Base-by-base conservation (phyloP, 2,329 filamentous ascomycete species). In the Aspergillus sojae region DNA sequence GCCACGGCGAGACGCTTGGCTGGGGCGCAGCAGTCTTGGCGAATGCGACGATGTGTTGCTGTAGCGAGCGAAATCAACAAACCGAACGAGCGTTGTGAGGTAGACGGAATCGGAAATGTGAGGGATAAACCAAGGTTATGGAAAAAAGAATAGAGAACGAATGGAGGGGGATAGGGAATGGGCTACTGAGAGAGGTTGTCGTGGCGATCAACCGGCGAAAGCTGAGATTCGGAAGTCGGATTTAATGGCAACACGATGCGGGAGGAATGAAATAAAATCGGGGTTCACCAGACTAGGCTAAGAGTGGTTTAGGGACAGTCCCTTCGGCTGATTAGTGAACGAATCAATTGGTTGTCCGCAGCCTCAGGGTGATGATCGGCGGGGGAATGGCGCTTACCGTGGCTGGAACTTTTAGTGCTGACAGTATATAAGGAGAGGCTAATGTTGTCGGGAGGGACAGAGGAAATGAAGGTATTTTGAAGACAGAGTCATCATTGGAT, bases 1-100 rank as follows among this genome's bases (percentile, higher is more conserved):
- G 39, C 58, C 36, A 54, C 58, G 23, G 36, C 32, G 28, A 61
- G 9, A 32, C 39, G 61, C 54, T 62, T 62, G 36, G 58, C 14
- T 50, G 65, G 43, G 63, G 63, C 60, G 63, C 61, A 67, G 65
- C 61, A 57, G 63, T 60, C 62, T 60, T 58, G 63, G 61, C 30
- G 21, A 6, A 52, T 52, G 46, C 28, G n/a, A 30, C 48, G 30
- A 39, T 32, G 45, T 32, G 45, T 34, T 28, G 53, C 48, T 30
- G 21, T 23, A 16, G 34, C 26, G 28, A 54, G 16, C 28, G 30
- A 5, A n/a, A 46, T 23, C 11, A n/a, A 11, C 21, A 21, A 43
- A 60, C 19, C 39, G 58, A 63, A 41, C 28, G 61, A 58, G 23
- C 26, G 61, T 32, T 11, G 23, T 50, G 43, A 19, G 21, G 43